Conservation (phyloP, 371 early-diverging fungal species). For the Actinomortierella wolfii region DNA sequence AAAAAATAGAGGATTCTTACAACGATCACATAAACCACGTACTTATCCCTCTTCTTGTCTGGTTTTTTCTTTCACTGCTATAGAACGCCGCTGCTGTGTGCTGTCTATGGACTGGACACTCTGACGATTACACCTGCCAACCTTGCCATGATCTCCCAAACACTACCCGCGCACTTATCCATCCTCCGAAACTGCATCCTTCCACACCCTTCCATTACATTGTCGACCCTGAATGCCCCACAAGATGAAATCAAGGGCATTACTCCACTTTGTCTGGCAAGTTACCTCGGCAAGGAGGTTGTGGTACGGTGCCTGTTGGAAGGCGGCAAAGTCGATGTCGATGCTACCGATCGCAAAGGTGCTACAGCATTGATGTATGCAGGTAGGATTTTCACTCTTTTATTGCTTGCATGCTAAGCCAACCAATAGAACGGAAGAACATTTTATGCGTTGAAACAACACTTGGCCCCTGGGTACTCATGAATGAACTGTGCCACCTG, state of each 20-base stretch:
- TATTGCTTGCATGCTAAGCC: slow-evolving; percentile 5
- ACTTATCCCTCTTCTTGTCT: slow-evolving; percentile 1
- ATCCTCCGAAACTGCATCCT: slow-evolving; percentile 63
- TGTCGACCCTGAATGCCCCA: slow-evolving; percentile 63
- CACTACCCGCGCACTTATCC: slow-evolving; percentile 57
- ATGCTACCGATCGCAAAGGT: slow-evolving; percentile 71
- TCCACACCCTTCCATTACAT: slow-evolving; percentile 58
- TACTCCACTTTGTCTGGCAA: slow-evolving; percentile 75
- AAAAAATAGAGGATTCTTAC: too few species aligned
- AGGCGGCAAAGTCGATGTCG: slow-evolving; percentile 68
- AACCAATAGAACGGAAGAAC: slow-evolving; percentile 4
- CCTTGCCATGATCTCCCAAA: slow-evolving; percentile 60
- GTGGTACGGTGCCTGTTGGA: slow-evolving; percentile 65
- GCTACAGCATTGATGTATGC: slow-evolving; percentile 85
- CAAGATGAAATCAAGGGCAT: slow-evolving; percentile 73
- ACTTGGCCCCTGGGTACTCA: slow-evolving; percentile 55
- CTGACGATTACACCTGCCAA: slow-evolving; percentile 64
- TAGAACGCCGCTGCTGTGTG: slow-evolving; percentile 64
- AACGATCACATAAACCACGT: too few species aligned
- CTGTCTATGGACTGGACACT: slow-evolving; percentile 62
- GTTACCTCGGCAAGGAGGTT: slow-evolving; percentile 71
- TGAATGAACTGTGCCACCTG: slow-evolving; percentile 58
- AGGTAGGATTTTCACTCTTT: slow-evolving; percentile 47
- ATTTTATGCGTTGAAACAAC: slow-evolving; percentile 48
- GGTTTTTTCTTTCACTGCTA: slow-evolving; percentile 5